phyloP scores from a whole-genome alignment of 2,329 filamentous ascomycete genomes.

The Huntiella bhutanensis region DNA sequence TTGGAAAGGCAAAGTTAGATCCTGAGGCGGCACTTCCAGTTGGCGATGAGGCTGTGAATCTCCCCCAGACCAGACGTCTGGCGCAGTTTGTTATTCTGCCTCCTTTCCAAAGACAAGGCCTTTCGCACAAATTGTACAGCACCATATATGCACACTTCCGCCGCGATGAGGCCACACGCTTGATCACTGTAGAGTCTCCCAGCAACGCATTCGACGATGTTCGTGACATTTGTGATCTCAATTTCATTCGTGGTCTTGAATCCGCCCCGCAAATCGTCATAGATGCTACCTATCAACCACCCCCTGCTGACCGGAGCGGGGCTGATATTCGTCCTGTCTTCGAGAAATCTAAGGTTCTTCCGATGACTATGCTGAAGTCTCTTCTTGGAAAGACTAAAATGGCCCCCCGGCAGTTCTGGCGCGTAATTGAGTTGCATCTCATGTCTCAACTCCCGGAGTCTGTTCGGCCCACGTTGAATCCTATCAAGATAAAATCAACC shows the following conservation, averaged over 20 bases:
- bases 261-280: slow-evolving; percentile 39
- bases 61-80: slow-evolving; percentile 64
- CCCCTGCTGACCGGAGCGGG: slow-evolving; percentile 5
- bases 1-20: slow-evolving; percentile 15
- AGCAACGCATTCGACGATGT: slow-evolving; percentile 71
- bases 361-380: slow-evolving; percentile 32
- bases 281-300: slow-evolving; percentile 28
- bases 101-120: slow-evolving; percentile 63
- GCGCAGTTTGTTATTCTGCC: slow-evolving; percentile 88
- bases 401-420: slow-evolving; percentile 53
- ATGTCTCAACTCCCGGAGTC: slow-evolving; percentile 39
- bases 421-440: slow-evolving; percentile 58
- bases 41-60: slow-evolving; percentile 24
- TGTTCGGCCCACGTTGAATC: slow-evolving; percentile 31
- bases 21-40: slow-evolving; percentile 1
- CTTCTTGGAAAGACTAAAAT: slow-evolving; percentile 51
- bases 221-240: slow-evolving; percentile 55
- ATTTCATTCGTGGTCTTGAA: slow-evolving; percentile 39
- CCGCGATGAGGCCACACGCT: slow-evolving; percentile 47
- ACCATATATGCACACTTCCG: slow-evolving; percentile 55
- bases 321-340: slow-evolving; percentile 4
- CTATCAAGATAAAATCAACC: slow-evolving; percentile 22
- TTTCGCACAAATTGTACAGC: slow-evolving; percentile 65
- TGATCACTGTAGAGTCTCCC: slow-evolving; percentile 87
- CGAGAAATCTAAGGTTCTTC: slow-evolving; percentile 14